Percentiles rank a stretch among this genome's conserved stretches.
These are phyloP conservation scores for Cladorrhinum samala DNA, from an alignment of 495 filamentous ascomycete species.

Conservation along the genomic window DNA sequence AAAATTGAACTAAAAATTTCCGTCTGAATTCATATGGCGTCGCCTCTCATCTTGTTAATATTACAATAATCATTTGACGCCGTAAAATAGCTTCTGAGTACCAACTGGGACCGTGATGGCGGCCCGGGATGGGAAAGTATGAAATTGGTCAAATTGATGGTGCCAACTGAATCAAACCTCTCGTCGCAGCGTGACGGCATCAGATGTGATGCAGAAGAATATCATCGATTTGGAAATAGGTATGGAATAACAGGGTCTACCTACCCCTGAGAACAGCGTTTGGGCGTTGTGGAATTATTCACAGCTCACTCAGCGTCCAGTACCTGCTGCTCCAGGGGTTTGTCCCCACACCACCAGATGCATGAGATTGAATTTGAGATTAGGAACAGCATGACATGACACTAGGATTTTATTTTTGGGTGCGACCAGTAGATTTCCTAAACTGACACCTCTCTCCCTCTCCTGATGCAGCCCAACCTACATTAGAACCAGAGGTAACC, in stretches of 20 bases:
- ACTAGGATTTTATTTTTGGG: constrained; percentile 15
- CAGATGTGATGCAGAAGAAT: background rate
- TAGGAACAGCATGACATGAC: constrained; percentile 9
- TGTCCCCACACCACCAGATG: background rate
- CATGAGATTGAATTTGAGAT: background rate
- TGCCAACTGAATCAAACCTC: constrained; percentile 4
- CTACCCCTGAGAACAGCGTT: no score
- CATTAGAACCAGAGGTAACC: background rate
- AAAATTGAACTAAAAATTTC: background rate
- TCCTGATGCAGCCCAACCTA: no score
- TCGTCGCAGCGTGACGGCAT: background rate
- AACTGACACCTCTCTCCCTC: background rate
- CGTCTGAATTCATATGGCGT: background rate
- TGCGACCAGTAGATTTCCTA: constrained; percentile 5
- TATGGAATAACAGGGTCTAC: no score
- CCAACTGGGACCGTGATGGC: background rate
- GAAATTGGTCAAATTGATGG: background rate
- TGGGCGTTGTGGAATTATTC: no score
- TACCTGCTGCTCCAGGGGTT: no score
- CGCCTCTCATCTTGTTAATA: no score
- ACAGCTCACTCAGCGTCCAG: no score
- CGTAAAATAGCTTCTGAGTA: no score
- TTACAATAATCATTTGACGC: no score
- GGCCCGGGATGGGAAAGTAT: background rate
- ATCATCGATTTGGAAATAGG: no score